phyloP scores from a whole-genome alignment of 495 filamentous ascomycete species.

The Aspergillus saccharolyticus region DNA sequence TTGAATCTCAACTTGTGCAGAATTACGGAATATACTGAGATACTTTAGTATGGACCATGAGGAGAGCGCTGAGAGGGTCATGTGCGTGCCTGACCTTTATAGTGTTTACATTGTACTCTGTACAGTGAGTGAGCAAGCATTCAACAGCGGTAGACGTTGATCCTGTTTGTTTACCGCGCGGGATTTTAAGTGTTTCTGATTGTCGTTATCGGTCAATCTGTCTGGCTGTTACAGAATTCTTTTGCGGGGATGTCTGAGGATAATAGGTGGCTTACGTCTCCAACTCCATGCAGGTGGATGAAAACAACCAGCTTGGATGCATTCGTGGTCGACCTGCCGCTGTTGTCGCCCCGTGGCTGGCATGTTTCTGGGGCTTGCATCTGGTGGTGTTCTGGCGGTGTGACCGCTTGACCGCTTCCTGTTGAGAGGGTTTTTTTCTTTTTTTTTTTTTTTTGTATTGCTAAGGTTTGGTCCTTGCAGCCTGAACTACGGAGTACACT shows the following conservation, averaged over 20 bases:
- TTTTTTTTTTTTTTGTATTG: too few species aligned
- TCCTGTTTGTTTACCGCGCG: conserved; percentile 4
- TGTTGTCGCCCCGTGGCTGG: conserved; percentile 15
- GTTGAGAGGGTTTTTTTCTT: too few species aligned
- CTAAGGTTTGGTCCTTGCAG: conserved; percentile 34
- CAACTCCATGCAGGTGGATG: neutral
- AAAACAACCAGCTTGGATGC: neutral
- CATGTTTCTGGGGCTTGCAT: conserved; percentile 6
- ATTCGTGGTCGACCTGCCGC: conserved; percentile 2
- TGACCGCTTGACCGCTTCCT: conserved; percentile 33
- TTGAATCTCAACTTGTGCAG: too few species aligned
- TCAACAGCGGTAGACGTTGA: conserved; percentile 5
- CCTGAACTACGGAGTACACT: too few species aligned
- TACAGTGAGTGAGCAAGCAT: too few species aligned
- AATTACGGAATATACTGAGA: too few species aligned
- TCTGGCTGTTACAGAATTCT: neutral
- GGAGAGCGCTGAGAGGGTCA: too few species aligned
- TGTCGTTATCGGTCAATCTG: neutral
- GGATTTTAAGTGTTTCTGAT: neutral
- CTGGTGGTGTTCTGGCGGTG: conserved; percentile 15
- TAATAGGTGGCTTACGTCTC: conserved; percentile 6
- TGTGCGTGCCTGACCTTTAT: too few species aligned
- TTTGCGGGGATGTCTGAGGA: neutral
- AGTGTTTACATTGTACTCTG: too few species aligned
- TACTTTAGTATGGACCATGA: too few species aligned